Evolutionary conservation across 129 eudicot genomes (phyloP).

Genomic region (Calendula officinalis): DNA sequence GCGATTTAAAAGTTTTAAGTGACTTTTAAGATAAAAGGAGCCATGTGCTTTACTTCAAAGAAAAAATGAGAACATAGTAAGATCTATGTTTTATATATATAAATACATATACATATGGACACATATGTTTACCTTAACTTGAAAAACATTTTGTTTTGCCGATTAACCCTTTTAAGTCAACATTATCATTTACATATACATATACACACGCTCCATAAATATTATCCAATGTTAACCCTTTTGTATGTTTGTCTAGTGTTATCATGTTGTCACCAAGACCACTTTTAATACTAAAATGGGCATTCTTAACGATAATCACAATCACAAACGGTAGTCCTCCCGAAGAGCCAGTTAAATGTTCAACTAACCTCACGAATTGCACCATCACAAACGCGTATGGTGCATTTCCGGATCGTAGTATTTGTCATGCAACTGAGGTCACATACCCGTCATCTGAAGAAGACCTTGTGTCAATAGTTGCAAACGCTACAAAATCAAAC

Average conservation of each 20-base stretch:
- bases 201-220: neutral
- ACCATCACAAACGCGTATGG: conserved; percentile 75
- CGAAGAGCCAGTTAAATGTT: conserved; percentile 57
- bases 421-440: conserved; percentile 56
- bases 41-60: conserved; percentile 32
- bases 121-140: conserved; percentile 8
- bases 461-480: conserved; percentile 54
- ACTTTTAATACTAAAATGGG: conserved; percentile 13
- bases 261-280: conserved; percentile 15
- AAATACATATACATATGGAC: conserved; percentile 1
- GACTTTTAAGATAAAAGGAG: conserved; percentile 13
- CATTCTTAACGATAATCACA: conserved; percentile 17
- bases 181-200: conserved; percentile 17
- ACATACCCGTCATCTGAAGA: conserved; percentile 59
- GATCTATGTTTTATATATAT: conserved; percentile 8
- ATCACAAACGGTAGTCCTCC: conserved; percentile 41
- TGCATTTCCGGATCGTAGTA: conserved; percentile 68
- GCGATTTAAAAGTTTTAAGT: neutral
- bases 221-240: conserved; percentile 4
- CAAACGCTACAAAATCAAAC: conserved; percentile 41
- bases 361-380: conserved; percentile 39
- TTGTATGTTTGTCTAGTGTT: neutral
- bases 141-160: conserved; percentile 1
- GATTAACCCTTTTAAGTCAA: conserved; percentile 23
- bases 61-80: conserved; percentile 12